These are phyloP conservation scores for Primulina huaijiensis DNA, from an alignment of 257 asterid species.

Conservation along the genomic window DNA sequence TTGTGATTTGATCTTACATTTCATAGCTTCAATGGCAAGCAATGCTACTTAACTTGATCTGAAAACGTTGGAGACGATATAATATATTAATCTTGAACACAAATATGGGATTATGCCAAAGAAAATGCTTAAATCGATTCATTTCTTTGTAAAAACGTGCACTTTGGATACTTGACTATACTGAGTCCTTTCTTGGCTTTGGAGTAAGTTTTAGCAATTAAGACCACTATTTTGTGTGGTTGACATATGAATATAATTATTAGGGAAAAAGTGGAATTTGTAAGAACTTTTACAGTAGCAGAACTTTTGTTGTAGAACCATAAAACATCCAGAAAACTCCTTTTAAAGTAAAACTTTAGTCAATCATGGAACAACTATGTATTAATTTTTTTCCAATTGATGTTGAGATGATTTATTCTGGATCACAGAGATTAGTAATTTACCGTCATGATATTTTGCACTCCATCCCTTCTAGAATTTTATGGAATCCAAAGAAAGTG, in stretches of 20 bases:
- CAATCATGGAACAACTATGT: background rate
- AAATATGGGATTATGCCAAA: too few relatives aligned
- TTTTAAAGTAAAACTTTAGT: background rate
- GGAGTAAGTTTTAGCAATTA: too few relatives aligned
- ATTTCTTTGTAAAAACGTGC: background rate
- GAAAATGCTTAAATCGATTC: background rate
- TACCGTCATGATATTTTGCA: too few relatives aligned
- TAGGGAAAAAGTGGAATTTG: background rate
- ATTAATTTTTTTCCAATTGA: background rate
- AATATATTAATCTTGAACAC: too few relatives aligned
- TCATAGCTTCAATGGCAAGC: slow-evolving; percentile 2
- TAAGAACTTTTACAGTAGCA: background rate
- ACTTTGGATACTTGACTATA: slow-evolving; percentile 1
- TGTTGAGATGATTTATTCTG: too few relatives aligned
- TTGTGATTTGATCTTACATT: slow-evolving; percentile 10
- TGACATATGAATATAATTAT: background rate
- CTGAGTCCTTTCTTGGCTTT: background rate
- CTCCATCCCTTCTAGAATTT: background rate
- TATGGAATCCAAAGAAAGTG: slow-evolving; percentile 25
- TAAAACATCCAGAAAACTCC: background rate
- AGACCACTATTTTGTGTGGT: too few relatives aligned
- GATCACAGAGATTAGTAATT: too few relatives aligned
- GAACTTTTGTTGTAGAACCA: slow-evolving; percentile 15
- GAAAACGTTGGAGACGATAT: too few relatives aligned
- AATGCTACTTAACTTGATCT: background rate